phyloP scores from a whole-genome alignment of 1,139 yeast genomes.

The Saccharomyces pastorianus region DNA sequence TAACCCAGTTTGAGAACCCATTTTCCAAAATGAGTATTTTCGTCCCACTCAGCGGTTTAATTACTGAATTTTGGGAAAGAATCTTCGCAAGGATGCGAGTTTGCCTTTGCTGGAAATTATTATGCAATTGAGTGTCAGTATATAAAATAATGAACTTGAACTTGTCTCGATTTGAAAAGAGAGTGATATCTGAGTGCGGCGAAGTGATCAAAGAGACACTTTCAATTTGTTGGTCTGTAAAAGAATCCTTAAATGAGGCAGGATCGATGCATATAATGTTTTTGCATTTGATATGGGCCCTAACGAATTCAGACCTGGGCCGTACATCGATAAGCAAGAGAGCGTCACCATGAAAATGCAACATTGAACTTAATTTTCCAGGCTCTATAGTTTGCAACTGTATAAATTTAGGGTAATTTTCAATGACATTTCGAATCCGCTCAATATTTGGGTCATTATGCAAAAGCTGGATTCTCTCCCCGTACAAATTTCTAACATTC shows the following conservation, averaged over 20 bases:
- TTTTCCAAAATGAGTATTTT: neutral
- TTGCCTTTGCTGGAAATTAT: neutral
- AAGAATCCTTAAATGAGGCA: conserved; percentile 37
- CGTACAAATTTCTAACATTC: neutral
- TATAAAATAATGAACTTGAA: conserved; percentile 61
- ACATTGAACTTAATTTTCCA: neutral
- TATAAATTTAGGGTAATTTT: neutral
- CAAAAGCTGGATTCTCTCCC: neutral
- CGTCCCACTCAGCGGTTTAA: neutral
- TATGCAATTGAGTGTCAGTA: conserved; percentile 33
- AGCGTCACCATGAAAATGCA: conserved; percentile 6
- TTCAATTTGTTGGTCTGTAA: conserved; percentile 52
- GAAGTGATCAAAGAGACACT: conserved; percentile 44
- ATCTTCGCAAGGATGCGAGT: neutral
- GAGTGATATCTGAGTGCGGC: conserved; percentile 42
- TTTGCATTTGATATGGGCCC: conserved; percentile 45
- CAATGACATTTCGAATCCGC: neutral
- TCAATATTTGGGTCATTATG: neutral
- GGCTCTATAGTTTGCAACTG: neutral
- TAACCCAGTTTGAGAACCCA: neutral
- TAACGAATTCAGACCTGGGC: conserved; percentile 46
- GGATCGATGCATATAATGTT: conserved; percentile 68
- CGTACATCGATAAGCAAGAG: conserved; percentile 59
- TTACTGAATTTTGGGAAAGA: neutral
- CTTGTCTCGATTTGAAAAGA: conserved; percentile 44